These are phyloP conservation scores for Cladosporium velox DNA, from an alignment of 2,329 filamentous ascomycete species.

Conservation along the genomic window DNA sequence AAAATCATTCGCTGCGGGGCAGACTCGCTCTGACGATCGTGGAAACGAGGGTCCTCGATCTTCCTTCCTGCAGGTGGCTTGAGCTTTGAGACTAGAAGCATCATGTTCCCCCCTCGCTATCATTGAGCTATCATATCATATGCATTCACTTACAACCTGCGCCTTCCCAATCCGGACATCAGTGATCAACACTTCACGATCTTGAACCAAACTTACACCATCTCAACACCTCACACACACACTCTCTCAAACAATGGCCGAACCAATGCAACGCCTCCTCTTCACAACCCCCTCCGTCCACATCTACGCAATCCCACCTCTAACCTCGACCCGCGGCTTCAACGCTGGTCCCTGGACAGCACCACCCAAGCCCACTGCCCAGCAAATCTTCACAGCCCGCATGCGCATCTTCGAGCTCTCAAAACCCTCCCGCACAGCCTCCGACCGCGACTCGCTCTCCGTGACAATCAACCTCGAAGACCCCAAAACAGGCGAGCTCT, in stretches of 20 bases:
- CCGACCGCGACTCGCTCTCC: slow-evolving; percentile 57
- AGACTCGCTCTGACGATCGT: neutral
- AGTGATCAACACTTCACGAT: neutral
- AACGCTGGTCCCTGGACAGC: slow-evolving; percentile 74
- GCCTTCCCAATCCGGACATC: neutral
- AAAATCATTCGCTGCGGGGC: slow-evolving; percentile 14
- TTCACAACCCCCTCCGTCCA: slow-evolving; percentile 75
- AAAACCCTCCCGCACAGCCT: slow-evolving; percentile 24
- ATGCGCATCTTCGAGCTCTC: slow-evolving; percentile 56
- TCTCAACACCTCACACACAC: neutral
- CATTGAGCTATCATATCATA: neutral
- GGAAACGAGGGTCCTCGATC: neutral
- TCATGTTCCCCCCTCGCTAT: neutral
- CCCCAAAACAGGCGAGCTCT: slow-evolving; percentile 68
- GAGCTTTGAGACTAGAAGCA: neutral
- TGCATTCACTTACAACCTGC: slow-evolving; percentile 5
- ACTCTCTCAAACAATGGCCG: slow-evolving; percentile 1
- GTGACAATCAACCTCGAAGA: slow-evolving; percentile 77
- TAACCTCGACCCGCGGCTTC: slow-evolving; percentile 77
- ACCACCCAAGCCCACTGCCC: slow-evolving; percentile 61
- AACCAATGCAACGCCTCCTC: slow-evolving; percentile 60
- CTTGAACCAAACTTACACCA: neutral
- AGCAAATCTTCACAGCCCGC: slow-evolving; percentile 83
- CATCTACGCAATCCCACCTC: slow-evolving; percentile 83
- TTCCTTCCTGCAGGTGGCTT: neutral